These are phyloP conservation scores for Termitomyces sp. DNA, from an alignment of 768 basidiomycete species.

Conservation along the genomic window DNA sequence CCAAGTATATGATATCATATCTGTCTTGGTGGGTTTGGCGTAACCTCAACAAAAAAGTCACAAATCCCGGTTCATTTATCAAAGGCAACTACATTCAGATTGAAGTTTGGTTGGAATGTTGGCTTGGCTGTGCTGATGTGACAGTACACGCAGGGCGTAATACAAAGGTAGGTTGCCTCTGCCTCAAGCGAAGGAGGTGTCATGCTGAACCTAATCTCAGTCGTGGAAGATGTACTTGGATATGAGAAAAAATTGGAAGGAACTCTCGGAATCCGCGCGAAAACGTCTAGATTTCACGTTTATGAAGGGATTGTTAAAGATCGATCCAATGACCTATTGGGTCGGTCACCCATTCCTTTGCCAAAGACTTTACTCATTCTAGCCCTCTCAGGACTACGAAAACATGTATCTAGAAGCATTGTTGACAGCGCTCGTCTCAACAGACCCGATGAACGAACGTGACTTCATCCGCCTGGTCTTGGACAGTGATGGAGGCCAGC, in stretches of 20 bases:
- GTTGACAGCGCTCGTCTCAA: slow-evolving; percentile 45
- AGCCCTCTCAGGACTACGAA: slow-evolving; percentile 31
- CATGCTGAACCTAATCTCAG: slow-evolving; percentile 24
- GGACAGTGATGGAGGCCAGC: slow-evolving; percentile 33
- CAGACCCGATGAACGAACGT: slow-evolving; percentile 46
- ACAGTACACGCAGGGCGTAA: slow-evolving; percentile 31
- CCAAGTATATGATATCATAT: slow-evolving; percentile 15
- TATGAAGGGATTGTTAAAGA: slow-evolving; percentile 46
- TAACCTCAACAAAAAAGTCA: slow-evolving; percentile 36
- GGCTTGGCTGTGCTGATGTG: slow-evolving; percentile 66
- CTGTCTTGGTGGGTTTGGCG: slow-evolving; percentile 32
- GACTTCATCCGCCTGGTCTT: slow-evolving; percentile 55
- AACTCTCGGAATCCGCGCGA: slow-evolving; percentile 36
- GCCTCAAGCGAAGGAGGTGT: not conserved
- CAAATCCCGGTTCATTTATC: slow-evolving; percentile 20
- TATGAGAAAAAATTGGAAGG: slow-evolving; percentile 38
- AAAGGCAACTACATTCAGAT: slow-evolving; percentile 28
- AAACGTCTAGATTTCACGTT: slow-evolving; percentile 60
- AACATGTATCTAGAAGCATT: slow-evolving; percentile 51
- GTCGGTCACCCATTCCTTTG: slow-evolving; percentile 31
- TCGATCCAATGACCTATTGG: slow-evolving; percentile 56
- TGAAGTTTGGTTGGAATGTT: slow-evolving; percentile 62
- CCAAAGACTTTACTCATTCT: not conserved
- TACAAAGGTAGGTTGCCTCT: slow-evolving; percentile 18
- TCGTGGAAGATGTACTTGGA: slow-evolving; percentile 59